phyloP scores from a whole-genome alignment of 305 asterid species.

The Fraxinus sp. region DNA sequence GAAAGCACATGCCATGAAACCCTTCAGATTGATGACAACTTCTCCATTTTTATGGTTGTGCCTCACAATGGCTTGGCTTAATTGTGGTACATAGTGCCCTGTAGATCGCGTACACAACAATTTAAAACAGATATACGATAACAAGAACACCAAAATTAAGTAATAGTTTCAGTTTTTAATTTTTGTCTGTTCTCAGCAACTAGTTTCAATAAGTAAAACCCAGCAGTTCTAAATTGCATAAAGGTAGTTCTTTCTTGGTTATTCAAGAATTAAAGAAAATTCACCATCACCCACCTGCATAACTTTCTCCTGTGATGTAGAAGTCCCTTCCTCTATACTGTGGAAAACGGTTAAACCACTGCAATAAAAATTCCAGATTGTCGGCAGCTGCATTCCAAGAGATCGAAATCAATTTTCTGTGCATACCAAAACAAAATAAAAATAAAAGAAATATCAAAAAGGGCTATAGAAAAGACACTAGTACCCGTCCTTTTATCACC shows the following conservation, averaged over 20 bases:
- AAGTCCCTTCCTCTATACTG: conserved; percentile 80
- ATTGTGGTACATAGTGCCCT: conserved; percentile 97
- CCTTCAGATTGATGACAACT: conserved; percentile 65
- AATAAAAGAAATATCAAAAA: conserved; percentile 1
- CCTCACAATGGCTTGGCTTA: conserved; percentile 77
- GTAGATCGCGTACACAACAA: conserved; percentile 16
- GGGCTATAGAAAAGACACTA: conserved; percentile 1
- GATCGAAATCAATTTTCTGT: conserved; percentile 22
- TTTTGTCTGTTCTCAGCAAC: neutral
- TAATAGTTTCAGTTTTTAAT: neutral
- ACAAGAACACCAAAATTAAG: conserved; percentile 17
- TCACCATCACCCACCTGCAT: conserved; percentile 61
- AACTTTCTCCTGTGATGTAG: conserved; percentile 87
- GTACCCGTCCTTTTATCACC: conserved; percentile 90
- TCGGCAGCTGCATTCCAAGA: conserved; percentile 68
- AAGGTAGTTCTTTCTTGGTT: neutral
- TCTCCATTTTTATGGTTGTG: conserved; percentile 53
- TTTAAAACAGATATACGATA: neutral
- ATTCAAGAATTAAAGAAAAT: neutral
- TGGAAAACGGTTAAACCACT: conserved; percentile 91
- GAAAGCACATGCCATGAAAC: conserved; percentile 69
- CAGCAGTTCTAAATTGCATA: neutral
- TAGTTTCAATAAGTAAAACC: neutral
- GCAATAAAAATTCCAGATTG: conserved; percentile 57
- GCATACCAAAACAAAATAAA: conserved; percentile 7